Percentiles rank a stretch among this genome's conserved stretches.
Evolutionary conservation across 2,329 filamentous ascomycete genomes (phyloP).

Genomic region (Xylaria sp.): DNA sequence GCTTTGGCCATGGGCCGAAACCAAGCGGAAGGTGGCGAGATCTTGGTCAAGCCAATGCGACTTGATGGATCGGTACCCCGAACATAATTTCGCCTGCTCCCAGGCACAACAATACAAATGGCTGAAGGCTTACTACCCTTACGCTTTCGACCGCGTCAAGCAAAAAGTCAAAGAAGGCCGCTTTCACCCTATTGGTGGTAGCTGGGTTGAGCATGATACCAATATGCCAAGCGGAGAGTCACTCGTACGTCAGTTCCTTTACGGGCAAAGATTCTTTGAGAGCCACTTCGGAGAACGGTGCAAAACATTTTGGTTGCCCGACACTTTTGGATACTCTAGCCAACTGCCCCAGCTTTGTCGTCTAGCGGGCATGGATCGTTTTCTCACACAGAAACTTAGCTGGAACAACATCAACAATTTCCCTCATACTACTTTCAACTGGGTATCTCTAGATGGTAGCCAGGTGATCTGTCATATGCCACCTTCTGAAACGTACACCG

Average conservation of each 20-base stretch:
- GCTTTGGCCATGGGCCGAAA: conserved; percentile 98
- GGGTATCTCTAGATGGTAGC: conserved; percentile 94
- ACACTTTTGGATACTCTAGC: conserved; percentile 97
- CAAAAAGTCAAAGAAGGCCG: conserved; percentile 87
- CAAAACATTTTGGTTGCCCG: conserved; percentile 95
- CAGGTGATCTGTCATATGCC: conserved; percentile 99
- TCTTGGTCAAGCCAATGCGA: conserved; percentile 98
- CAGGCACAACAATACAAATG: conserved; percentile 99
- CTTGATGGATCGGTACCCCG: conserved; percentile 92
- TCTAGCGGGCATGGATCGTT: conserved; percentile 93
- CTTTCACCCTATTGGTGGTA: conserved; percentile 95
- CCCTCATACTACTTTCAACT: conserved; percentile 98
- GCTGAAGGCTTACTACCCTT: conserved; percentile 89
- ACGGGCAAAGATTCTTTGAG: conserved; percentile 95
- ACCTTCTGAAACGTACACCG: conserved; percentile 93
- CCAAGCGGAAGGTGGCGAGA: conserved; percentile 92
- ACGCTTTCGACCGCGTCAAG: conserved; percentile 90
- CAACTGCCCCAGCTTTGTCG: conserved; percentile 95
- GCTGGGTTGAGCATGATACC: conserved; percentile 99
- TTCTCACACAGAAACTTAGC: conserved; percentile 98
- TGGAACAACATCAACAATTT: conserved; percentile 99
- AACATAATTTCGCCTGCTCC: conserved; percentile 90
- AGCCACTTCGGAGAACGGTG: conserved; percentile 89
- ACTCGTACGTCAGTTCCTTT: conserved; percentile 91
- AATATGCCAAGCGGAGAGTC: conserved; percentile 97